phyloP scores from a whole-genome alignment of 1,284 basidiomycete genomes.

The Marasmius sp. region DNA sequence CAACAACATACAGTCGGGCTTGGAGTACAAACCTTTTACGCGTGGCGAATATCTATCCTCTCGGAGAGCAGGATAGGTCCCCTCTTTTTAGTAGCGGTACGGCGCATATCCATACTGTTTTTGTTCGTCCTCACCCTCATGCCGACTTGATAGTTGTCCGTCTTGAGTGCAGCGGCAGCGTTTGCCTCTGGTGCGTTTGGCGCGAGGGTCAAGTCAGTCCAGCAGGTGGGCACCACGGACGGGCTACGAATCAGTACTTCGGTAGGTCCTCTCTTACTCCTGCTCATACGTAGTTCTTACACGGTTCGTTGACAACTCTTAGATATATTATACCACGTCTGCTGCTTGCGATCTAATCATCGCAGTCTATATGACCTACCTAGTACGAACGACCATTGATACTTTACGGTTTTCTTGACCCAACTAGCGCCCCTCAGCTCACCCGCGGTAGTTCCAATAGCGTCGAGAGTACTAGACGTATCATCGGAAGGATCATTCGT shows the following conservation, averaged over 20 bases:
- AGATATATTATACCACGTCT: background rate
- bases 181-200: background rate
- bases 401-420: background rate
- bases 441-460: background rate
- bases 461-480: background rate
- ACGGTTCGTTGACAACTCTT: background rate
- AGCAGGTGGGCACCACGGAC: background rate
- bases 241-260: background rate
- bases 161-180: background rate
- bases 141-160: background rate
- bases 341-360: background rate
- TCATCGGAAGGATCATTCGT: background rate
- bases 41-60: background rate
- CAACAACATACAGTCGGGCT: background rate
- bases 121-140: background rate
- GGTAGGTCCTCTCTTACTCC: background rate
- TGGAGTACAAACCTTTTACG: background rate
- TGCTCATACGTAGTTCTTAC: no score
- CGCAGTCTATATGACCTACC: background rate
- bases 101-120: background rate
- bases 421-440: background rate
- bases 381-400: background rate
- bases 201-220: background rate
- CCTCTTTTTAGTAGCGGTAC: background rate
- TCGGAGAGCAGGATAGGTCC: background rate